Evolutionary conservation across 2,329 filamentous ascomycete genomes (phyloP).

Genomic region (Aspergillus fumigatus): DNA sequence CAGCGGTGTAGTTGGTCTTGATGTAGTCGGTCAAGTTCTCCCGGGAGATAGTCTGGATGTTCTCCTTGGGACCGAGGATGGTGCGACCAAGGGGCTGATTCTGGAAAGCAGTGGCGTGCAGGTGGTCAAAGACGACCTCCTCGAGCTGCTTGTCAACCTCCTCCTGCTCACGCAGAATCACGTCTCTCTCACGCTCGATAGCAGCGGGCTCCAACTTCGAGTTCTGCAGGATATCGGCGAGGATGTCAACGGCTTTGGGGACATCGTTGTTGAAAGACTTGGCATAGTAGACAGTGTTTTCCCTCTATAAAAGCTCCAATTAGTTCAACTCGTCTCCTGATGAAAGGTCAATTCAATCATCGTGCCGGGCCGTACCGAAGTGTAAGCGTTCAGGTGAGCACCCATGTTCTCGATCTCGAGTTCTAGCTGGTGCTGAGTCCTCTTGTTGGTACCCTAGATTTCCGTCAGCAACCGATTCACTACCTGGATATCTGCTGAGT

Average conservation of each 20-base stretch:
- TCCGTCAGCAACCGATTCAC: conserved; percentile 9
- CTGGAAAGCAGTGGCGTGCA: conserved; percentile 97
- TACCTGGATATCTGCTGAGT: not conserved
- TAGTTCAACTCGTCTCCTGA: conserved; percentile 20
- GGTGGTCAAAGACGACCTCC: conserved; percentile 98
- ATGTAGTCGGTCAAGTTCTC: conserved; percentile 93
- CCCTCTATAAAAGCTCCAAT: conserved; percentile 58
- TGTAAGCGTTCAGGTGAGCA: conserved; percentile 98
- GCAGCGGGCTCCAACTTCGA: conserved; percentile 91
- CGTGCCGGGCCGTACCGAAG: conserved; percentile 66
- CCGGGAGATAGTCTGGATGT: conserved; percentile 93
- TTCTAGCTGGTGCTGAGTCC: conserved; percentile 95
- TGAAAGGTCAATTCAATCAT: not conserved
- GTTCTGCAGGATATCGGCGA: conserved; percentile 98
- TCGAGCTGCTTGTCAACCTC: conserved; percentile 99
- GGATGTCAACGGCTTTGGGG: conserved; percentile 93
- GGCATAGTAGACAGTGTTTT: conserved; percentile 99
- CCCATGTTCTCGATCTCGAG: conserved; percentile 99
- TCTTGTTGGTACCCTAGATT: conserved; percentile 74
- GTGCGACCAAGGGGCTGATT: conserved; percentile 93
- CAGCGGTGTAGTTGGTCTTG: conserved; percentile 98
- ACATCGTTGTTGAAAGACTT: conserved; percentile 99
- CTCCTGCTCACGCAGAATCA: conserved; percentile 97
- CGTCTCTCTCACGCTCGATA: conserved; percentile 96
- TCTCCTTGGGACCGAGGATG: conserved; percentile 95